These are phyloP conservation scores for Juncus inflexus DNA, from an alignment of 176 grass and related monocot genomes.

Conservation along the genomic window DNA sequence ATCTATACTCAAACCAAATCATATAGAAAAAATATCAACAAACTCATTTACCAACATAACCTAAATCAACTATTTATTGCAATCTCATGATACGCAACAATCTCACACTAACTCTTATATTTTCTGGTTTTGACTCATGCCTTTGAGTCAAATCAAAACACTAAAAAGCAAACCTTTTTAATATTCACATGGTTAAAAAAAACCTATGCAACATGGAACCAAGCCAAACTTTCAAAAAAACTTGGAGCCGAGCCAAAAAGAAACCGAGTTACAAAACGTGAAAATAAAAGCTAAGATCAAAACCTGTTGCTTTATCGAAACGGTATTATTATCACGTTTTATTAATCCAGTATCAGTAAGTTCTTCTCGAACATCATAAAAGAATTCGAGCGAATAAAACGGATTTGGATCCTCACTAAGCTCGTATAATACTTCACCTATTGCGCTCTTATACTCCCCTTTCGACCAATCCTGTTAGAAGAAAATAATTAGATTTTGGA, in stretches of 20 bases:
- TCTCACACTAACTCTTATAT: background rate
- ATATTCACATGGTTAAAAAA: no score
- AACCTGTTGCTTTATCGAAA: constrained; percentile 58
- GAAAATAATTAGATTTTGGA: background rate
- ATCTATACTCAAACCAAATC: no score
- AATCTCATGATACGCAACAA: no score
- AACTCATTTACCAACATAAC: no score
- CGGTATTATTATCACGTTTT: no score
- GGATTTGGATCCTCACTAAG: constrained; percentile 40
- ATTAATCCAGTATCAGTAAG: constrained; percentile 15
- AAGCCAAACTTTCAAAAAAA: constrained; percentile 12
- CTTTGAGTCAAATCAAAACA: no score
- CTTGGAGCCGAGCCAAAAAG: constrained; percentile 17
- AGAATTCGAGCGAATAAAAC: constrained; percentile 66
- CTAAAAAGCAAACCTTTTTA: no score
- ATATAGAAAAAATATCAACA: no score
- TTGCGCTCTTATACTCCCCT: constrained; percentile 61
- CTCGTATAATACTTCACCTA: constrained; percentile 55
- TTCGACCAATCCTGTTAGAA: constrained; percentile 57
- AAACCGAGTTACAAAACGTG: constrained; percentile 43
- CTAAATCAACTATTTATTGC: no score
- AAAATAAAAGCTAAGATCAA: constrained; percentile 43
- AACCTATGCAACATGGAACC: no score
- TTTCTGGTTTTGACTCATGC: no score
- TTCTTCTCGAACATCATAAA: constrained; percentile 42